Base-by-base conservation (phyloP, 1,284 basidiomycete species). In the Cutaneotrichosporon sp. region DNA sequence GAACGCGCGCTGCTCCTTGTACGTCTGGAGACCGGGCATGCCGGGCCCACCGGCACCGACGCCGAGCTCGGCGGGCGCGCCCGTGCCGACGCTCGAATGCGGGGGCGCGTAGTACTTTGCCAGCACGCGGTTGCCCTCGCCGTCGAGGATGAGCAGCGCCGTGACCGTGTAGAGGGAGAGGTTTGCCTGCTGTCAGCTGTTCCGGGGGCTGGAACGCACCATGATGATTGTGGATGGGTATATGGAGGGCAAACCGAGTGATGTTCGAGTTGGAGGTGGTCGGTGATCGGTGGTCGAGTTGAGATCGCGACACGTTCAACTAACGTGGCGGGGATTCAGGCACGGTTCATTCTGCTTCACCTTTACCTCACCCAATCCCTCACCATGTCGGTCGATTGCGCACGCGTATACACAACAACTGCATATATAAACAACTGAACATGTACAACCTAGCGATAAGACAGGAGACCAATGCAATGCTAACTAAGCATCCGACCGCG, bases 1-100 rank as follows among this genome's bases (percentile, higher is more conserved):
- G 74, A 98, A 97, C 29, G 88, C 86, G 54, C 91, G 89, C 80
- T 97, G 95, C 75, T 99, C 95, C 80, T 98, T 97, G 70, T 92
- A 74, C 16, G 87, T 88, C 20, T 83, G 62, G 62, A 80, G 65
- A 3, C 78, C 78, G 11, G 69, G 64, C 68, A 71, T 72, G 8
- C 76, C 76, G 1, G 75, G 75, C 45, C 73, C 78, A 13, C 76
- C 74, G 10, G 70, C 54, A 20, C 74, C 74, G 10, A 71, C 73
- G 34, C 73, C 74, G 51, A 77, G 66, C 49, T 86, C 82, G 1
- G 85, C 83, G 1, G 70, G 67, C n/a, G 72, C 50, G 16, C 68
- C 72, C n/a, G 58, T 64, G 2, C 69, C 70, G 36, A 69, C 59
- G 60, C 85, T 85, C 71, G 91, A 78, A 64, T 80, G 79, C n/a